Base-by-base conservation (phyloP, 768 basidiomycete genomes). In the Podaxis sp. region DNA sequence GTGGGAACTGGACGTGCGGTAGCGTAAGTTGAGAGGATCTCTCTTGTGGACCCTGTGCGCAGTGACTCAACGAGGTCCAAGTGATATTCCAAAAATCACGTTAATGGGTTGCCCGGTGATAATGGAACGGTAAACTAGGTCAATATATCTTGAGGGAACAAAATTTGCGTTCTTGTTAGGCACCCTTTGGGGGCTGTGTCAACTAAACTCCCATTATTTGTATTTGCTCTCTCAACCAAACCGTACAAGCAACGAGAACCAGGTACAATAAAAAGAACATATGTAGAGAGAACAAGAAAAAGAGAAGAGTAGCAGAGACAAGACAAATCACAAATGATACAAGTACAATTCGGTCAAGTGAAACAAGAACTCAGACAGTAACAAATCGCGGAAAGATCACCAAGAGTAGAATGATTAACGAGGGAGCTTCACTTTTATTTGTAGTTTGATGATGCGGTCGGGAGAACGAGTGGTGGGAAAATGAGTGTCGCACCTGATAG, bases 1-100 rank as follows among this genome's bases (percentile, higher is more conserved):
- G 61, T n/a, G 61, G 61, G 14, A 57, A 18, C 14, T 56, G 61
- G 61, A 56, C 54, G 14, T 61, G 61, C 14, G 35, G 35, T 14
- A 51, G 6, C 9, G 42, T 5, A n/a, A 18, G 6, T 3, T 44
- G 32, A 9, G 32, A 32, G 32, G 7, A 32, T 32, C 7, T 32
- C 32, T 32, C 32, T 32, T 6, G 32, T 9, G 32, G 32, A 7
- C 32, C 2, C 7, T 32, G 32, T 32, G 3, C 32, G 32, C 2
- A 7, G 32, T 32, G 32, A 9, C 32, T 7, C 32, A 32, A 32
- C 7, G 32, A 7, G 6, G 2, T 9, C 32, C 2, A 32, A 32
- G 32, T 32, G 32, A 9, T 9, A 32, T 32, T 32, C 7, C 7
- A 7, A 32, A 32, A 32, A 32, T 32, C 32, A 32, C 32, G 9